Evolutionary conservation across 768 basidiomycete genomes (phyloP), one percentile per base, ranked within the genome.

Genomic region (Mycena amicta): DNA sequence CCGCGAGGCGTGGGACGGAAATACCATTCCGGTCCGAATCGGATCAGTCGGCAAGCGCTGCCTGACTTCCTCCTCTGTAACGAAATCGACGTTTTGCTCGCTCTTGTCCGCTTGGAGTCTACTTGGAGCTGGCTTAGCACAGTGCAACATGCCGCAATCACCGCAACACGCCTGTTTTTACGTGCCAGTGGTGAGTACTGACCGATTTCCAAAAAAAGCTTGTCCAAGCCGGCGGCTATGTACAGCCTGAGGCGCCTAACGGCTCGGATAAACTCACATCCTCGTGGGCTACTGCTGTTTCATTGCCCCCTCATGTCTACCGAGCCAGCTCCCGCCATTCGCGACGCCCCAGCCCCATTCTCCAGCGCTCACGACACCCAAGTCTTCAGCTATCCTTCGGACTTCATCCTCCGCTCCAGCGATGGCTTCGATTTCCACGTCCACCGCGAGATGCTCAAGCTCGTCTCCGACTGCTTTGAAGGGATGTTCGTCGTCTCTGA

Each of bases 371-470:
- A 33, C 5, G 52, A 53, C 15, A 12, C 37, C 11, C 15, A 39
- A 12, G 20, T n/a, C 37, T 40, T 39, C 52, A 33, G 52, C n/a
- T 49, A 49, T 43, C 25, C 52, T 6, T 8, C 52, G 8, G 52
- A 53, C 28, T 53, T 53, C 52, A 43, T 53, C 16, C 39, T 53
- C 37, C 52, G 52, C 33, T 53, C 37, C 39, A 41, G 52, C 22
- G 52, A 53, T 37, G 52, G 52, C 13, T 33, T 53, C 39, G 52
- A 53, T 37, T 53, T 53, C 39, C 52, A 53, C 20, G 52, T 53
- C 11, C 52, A 53, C 26, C 31, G 39, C 6, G 52, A 53, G 31
- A 4, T 53, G 16, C 40, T 53, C 37, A 53, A 43, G 39, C 52
- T 53, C 39, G 26, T 27, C 22, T 53, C 52, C 5, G 52, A 43